Conservation (phyloP, 2,329 filamentous ascomycete genomes). For the Fusarium vanettenii region DNA sequence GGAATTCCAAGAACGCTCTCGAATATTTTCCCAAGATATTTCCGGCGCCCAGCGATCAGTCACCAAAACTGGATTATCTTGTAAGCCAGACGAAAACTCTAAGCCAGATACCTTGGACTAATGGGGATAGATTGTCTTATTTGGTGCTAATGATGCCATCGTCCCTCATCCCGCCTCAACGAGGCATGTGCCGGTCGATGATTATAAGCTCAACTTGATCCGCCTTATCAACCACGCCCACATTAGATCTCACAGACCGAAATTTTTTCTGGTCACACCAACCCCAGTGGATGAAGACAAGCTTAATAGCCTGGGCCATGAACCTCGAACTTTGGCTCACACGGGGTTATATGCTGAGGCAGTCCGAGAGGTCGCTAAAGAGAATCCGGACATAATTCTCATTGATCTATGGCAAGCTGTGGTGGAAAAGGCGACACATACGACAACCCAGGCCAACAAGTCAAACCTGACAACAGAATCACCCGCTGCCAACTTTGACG, state of each 20-base stretch:
- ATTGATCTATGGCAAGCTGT: slow-evolving; percentile 1
- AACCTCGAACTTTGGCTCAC: background rate
- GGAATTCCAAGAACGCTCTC: background rate
- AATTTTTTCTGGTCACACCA: background rate
- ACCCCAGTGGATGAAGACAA: background rate
- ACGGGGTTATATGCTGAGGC: background rate
- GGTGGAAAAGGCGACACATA: background rate
- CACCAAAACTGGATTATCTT: background rate
- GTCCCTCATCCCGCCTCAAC: background rate
- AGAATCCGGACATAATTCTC: background rate
- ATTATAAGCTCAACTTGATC: background rate
- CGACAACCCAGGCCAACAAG: background rate
- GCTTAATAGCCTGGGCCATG: background rate
- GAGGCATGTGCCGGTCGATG: background rate
- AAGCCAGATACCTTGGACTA: background rate
- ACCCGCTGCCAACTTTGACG: background rate
- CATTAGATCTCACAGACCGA: background rate
- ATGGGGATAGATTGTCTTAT: background rate
- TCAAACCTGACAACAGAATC: background rate
- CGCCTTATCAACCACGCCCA: background rate
- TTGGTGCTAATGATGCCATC: background rate
- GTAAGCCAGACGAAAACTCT: background rate
- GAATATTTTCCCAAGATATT: background rate
- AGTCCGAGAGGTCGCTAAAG: background rate
- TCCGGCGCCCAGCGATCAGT: background rate